Percentiles rank a stretch among this genome's conserved stretches.
Conservation (phyloP, 108 stramenopile species). For the Fragilaria radians region DNA sequence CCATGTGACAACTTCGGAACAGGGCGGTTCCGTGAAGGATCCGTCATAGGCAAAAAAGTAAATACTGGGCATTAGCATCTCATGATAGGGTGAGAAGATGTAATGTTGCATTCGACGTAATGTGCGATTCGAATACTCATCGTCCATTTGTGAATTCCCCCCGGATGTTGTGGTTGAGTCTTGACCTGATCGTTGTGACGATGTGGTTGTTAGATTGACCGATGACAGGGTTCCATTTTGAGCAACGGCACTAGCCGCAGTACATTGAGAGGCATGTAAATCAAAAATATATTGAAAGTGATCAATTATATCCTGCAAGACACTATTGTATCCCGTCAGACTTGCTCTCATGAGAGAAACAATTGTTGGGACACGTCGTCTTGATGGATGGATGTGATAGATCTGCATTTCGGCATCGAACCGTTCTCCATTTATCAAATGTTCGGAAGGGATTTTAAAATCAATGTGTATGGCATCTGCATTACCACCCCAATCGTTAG, state of each 20-base stretch:
- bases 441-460: slow-evolving; percentile 80
- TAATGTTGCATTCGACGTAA: slow-evolving; percentile 16
- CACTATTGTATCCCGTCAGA: slow-evolving; percentile 25
- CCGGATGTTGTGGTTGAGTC: not conserved
- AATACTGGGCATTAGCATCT: slow-evolving; percentile 38
- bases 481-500: slow-evolving; percentile 56
- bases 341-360: slow-evolving; percentile 24
- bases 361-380: slow-evolving; percentile 26
- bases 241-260: slow-evolving; percentile 1
- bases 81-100: slow-evolving; percentile 60
- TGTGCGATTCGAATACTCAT: not conserved
- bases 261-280: slow-evolving; percentile 21
- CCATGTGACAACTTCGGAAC: slow-evolving; percentile 73
- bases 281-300: slow-evolving; percentile 57
- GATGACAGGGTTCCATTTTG: slow-evolving; percentile 4
- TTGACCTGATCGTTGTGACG: slow-evolving; percentile 13
- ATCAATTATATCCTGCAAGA: slow-evolving; percentile 33
- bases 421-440: slow-evolving; percentile 49
- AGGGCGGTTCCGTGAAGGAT: slow-evolving; percentile 80
- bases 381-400: slow-evolving; percentile 42
- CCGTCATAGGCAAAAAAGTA: slow-evolving; percentile 78
- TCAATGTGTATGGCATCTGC: slow-evolving; percentile 64
- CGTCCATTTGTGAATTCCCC: not conserved
- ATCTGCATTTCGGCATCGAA: slow-evolving; percentile 84
- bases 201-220: slow-evolving; percentile 5